A percentile compares a stretch with the other conserved stretches of the same genome.
These are phyloP conservation scores for Verticillium longisporum DNA, from an alignment of 2,329 filamentous ascomycete species.

Conservation along the genomic window DNA sequence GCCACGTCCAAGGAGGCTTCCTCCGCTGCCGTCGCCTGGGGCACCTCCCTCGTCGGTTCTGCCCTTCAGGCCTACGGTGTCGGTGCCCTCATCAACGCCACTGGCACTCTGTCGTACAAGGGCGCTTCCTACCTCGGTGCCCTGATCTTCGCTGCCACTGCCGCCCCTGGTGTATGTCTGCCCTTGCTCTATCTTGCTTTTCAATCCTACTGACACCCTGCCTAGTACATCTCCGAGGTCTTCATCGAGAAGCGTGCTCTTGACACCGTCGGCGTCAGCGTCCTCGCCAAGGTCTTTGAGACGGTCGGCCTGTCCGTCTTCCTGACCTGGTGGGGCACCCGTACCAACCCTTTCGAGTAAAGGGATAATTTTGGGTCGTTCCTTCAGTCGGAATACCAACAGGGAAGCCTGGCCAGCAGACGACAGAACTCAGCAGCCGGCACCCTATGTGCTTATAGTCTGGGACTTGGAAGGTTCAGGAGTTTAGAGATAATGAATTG, in stretches of 20 bases:
- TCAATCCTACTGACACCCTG: background rate
- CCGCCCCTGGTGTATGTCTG: slow-evolving; percentile 71
- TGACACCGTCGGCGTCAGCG: slow-evolving; percentile 82
- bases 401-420: background rate
- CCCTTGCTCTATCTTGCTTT: background rate
- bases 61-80: slow-evolving; percentile 86
- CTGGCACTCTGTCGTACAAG: slow-evolving; percentile 92
- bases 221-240: slow-evolving; percentile 76
- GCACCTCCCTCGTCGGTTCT: slow-evolving; percentile 82
- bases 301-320: slow-evolving; percentile 87
- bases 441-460: slow-evolving; percentile 8
- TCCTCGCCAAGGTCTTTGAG: slow-evolving; percentile 81
- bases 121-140: slow-evolving; percentile 88
- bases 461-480: slow-evolving; percentile 8
- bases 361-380: slow-evolving; percentile 9
- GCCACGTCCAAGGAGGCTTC: slow-evolving; percentile 87
- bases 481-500: slow-evolving; percentile 7
- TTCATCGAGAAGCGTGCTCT: slow-evolving; percentile 87
- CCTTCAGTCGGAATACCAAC: background rate
- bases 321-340: slow-evolving; percentile 96
- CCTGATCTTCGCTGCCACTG: slow-evolving; percentile 85
- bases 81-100: slow-evolving; percentile 87
- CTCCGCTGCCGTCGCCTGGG: slow-evolving; percentile 81
- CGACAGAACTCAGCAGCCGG: background rate
- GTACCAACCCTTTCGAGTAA: slow-evolving; percentile 88